Percentiles rank a stretch among this genome's conserved stretches.
Evolutionary conservation across 228 moss, liverwort and hornwort genomes (phyloP).

Genomic region (Sphagnum fallax): DNA sequence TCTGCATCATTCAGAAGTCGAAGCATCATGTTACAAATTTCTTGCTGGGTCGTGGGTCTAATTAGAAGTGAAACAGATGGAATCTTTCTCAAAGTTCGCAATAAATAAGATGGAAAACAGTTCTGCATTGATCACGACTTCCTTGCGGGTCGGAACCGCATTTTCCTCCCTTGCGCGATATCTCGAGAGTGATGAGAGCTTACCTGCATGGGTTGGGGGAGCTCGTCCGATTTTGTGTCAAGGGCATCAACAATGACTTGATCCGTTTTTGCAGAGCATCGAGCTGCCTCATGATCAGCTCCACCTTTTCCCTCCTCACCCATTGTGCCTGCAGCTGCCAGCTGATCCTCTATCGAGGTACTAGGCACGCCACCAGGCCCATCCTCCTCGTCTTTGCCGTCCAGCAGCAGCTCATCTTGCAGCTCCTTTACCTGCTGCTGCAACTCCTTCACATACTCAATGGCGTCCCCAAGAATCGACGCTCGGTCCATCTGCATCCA

Average conservation of each 20-base stretch:
- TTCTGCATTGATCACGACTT: too few species aligned
- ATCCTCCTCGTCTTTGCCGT: conserved; percentile 42
- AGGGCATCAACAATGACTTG: conserved; percentile 42
- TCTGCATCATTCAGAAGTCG: background rate
- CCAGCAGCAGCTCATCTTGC: conserved; percentile 66
- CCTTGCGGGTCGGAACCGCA: too few species aligned
- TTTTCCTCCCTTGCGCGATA: too few species aligned
- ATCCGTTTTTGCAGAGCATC: conserved; percentile 34
- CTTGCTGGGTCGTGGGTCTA: too few species aligned
- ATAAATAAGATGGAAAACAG: too few species aligned
- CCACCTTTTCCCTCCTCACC: conserved; percentile 22
- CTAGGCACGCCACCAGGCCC: conserved; percentile 13
- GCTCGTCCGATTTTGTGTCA: conserved; percentile 54
- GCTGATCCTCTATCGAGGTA: conserved; percentile 32
- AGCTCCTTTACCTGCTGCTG: conserved; percentile 90
- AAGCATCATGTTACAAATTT: background rate
- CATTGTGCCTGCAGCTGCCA: conserved; percentile 13
- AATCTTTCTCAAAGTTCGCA: too few species aligned
- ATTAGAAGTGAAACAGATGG: too few species aligned
- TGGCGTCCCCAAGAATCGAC: conserved; percentile 94
- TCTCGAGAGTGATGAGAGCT: conserved; percentile 4
- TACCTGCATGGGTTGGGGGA: conserved; percentile 91
- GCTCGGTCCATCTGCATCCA: conserved; percentile 89
- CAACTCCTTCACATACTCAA: conserved; percentile 94
- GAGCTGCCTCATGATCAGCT: conserved; percentile 12